phyloP scores from a whole-genome alignment of 2,329 filamentous ascomycete species.

The Cladobotryum protrusum region DNA sequence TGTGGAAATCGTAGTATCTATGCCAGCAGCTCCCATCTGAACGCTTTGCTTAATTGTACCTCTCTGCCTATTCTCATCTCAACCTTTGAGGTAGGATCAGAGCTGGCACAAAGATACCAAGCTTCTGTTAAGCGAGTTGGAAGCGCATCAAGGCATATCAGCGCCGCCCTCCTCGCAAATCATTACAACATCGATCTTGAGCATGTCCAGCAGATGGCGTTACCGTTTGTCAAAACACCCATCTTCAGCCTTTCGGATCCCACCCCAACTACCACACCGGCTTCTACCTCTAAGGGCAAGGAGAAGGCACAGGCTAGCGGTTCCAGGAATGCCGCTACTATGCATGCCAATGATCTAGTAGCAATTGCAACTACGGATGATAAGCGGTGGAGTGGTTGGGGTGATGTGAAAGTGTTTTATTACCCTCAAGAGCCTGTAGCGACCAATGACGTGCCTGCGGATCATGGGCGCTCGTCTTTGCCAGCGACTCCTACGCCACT shows the following conservation, averaged over 20 bases:
- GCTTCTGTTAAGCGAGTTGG: constrained; percentile 73
- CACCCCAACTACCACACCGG: constrained; percentile 46
- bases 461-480: constrained; percentile 35
- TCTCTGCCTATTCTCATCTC: constrained; percentile 71
- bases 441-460: constrained; percentile 15
- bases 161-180: constrained; percentile 68
- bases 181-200: constrained; percentile 80
- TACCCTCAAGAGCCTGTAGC: constrained; percentile 47
- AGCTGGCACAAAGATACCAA: constrained; percentile 87
- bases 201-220: constrained; percentile 74
- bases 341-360: constrained; percentile 79
- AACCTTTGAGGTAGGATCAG: constrained; percentile 73
- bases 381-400: constrained; percentile 68
- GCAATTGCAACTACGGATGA: constrained; percentile 60
- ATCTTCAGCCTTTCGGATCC: constrained; percentile 47
- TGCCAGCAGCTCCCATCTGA: constrained; percentile 83
- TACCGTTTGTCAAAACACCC: constrained; percentile 72
- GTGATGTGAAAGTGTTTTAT: constrained; percentile 72
- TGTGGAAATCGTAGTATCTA: constrained; percentile 97
- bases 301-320: constrained; percentile 50
- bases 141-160: constrained; percentile 59
- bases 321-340: constrained; percentile 46
- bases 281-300: constrained; percentile 64
- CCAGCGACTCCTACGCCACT: constrained; percentile 71
- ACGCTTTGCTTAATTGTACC: constrained; percentile 82